Percentiles rank a stretch among this genome's conserved stretches.
phyloP scores from a whole-genome alignment of 2,329 filamentous ascomycete genomes.

The Pseudopyricularia cyperi region DNA sequence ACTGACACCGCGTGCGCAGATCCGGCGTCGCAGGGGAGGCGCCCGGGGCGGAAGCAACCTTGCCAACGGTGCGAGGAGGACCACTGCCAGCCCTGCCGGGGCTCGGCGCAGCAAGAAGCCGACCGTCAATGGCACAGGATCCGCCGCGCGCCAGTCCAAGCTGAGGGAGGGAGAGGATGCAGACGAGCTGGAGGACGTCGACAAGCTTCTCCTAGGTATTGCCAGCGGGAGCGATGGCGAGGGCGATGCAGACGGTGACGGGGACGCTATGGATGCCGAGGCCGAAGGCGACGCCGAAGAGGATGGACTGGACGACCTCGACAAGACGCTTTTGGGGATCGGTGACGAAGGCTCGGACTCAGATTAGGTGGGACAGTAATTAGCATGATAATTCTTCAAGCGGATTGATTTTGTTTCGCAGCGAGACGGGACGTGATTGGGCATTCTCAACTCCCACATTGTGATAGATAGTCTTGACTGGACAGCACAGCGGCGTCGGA shows the following conservation, averaged over 20 bases:
- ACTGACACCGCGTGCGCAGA: not conserved
- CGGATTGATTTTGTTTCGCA: too few species aligned
- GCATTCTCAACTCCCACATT: too few species aligned
- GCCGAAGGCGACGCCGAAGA: slow-evolving; percentile 1
- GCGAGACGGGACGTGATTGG: too few species aligned
- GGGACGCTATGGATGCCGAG: slow-evolving; percentile 22
- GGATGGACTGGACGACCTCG: not conserved
- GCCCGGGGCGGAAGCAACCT: not conserved
- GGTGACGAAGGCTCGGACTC: slow-evolving; percentile 2
- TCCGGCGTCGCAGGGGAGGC: not conserved
- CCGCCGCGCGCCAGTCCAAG: not conserved
- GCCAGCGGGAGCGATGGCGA: slow-evolving; percentile 19
- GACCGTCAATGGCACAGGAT: not conserved
- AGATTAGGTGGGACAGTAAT: too few species aligned
- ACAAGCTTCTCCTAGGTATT: slow-evolving; percentile 4
- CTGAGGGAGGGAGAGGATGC: not conserved
- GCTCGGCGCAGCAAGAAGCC: not conserved
- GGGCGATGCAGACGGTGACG: slow-evolving; percentile 35
- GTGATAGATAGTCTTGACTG: too few species aligned
- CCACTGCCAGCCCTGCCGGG: not conserved
- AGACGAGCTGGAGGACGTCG: slow-evolving; percentile 1
- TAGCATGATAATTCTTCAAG: too few species aligned
- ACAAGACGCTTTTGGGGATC: slow-evolving; percentile 3
- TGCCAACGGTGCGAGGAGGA: not conserved
- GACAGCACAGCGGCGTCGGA: too few species aligned